Evolutionary conservation across 495 filamentous ascomycete species (phyloP).

Genomic region (Penicillium longicatenatum): DNA sequence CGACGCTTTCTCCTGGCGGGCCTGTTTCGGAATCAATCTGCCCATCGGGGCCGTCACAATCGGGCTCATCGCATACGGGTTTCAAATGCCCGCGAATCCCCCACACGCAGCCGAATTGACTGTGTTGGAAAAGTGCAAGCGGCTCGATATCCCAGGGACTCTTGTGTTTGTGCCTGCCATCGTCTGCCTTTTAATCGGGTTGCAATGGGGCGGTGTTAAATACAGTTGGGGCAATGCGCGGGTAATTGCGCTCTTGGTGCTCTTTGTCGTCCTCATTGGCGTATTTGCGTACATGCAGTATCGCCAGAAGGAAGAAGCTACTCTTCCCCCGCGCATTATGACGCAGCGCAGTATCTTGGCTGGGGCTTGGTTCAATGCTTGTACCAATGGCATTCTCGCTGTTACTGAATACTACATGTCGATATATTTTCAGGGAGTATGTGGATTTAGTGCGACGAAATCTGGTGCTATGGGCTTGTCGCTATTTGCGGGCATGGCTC

Average conservation of each 20-base stretch:
- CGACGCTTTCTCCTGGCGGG: slow-evolving; percentile 65
- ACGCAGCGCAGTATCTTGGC: slow-evolving; percentile 59
- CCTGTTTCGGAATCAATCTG: slow-evolving; percentile 81
- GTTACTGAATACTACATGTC: slow-evolving; percentile 29
- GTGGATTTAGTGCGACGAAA: slow-evolving; percentile 25
- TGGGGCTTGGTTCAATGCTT: slow-evolving; percentile 44
- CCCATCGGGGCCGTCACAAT: slow-evolving; percentile 61
- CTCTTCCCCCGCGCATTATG: slow-evolving; percentile 39
- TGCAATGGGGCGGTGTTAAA: slow-evolving; percentile 44
- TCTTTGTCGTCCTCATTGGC: slow-evolving; percentile 28
- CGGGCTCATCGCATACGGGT: slow-evolving; percentile 50
- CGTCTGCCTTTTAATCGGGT: slow-evolving; percentile 38
- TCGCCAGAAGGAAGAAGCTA: slow-evolving; percentile 22
- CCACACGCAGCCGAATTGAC: slow-evolving; percentile 8
- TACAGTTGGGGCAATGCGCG: slow-evolving; percentile 34
- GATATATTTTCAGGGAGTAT: slow-evolving; percentile 43
- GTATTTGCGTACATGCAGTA: slow-evolving; percentile 20
- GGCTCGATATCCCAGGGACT: slow-evolving; percentile 35
- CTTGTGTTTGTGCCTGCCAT: slow-evolving; percentile 32
- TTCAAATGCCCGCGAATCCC: slow-evolving; percentile 17
- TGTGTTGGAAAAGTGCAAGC: slow-evolving; percentile 21
- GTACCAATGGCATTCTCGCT: slow-evolving; percentile 46
- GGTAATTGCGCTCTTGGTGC: slow-evolving; percentile 35
- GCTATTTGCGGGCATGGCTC: slow-evolving; percentile 23
- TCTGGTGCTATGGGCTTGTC: slow-evolving; percentile 36